Base-by-base conservation (phyloP, 441 rosid genomes). In the Hura crepitans region DNA sequence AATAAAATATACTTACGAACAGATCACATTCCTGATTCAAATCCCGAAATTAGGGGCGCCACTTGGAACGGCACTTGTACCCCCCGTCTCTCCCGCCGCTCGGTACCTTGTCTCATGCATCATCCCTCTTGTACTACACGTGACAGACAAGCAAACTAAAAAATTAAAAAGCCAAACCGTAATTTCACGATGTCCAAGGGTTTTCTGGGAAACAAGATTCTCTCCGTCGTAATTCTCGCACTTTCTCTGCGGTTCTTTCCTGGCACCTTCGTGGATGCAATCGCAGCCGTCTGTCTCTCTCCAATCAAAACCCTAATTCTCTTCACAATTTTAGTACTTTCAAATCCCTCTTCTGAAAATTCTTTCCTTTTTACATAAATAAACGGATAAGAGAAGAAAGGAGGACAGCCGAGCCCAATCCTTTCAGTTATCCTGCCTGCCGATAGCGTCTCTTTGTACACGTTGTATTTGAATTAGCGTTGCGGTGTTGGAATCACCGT, bases 251-350 rank as follows among this genome's bases (percentile, higher is more conserved):
- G 66, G 75, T 67, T 68, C 77, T 62, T 46, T 75, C 62, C 67
- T 43, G 64, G 63, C 65, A 64, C 25, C 60, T 42, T 61, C 77
- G 80, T 60, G 65, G 78, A 82, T 27, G 66, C 70, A 77, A 88
- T 91, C 97, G 46, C 27, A 33, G 57, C 95, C 91, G 88, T 85
- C 75, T 56, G 82, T 70, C 57, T 83, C 82, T 64, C 37, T 71
- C 77, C 60, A 75, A 62, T 72, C 71, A 71, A 81, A 90, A 78
- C 91, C 92, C 91, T 86, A 83, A 74, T 65, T 15, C 39, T 58
- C 59, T 57, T n/a, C 20, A 28, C 10, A n/a, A n/a, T 62, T 2
- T 31, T n/a, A 14, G 14, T 30, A 62, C 72, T 68, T 75, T 79
- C 73, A 75, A 77, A 75, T 76, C 63, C 69, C 61, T 23, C 59